Base-by-base conservation (phyloP, 2,329 filamentous ascomycete species). In the Pseudogymnoascus sp. region DNA sequence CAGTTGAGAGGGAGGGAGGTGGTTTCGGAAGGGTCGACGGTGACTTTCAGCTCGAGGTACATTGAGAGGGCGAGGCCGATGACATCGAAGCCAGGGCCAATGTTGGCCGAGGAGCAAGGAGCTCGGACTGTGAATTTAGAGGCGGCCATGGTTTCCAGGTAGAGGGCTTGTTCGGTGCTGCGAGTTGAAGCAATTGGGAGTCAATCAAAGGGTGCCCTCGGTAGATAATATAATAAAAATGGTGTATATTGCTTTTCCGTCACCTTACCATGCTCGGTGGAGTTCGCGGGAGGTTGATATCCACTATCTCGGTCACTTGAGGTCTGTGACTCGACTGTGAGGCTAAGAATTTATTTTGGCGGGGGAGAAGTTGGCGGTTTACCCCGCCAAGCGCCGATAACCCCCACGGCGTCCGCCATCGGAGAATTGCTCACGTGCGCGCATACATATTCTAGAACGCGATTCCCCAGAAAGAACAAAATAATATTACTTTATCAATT, bases 81-180 rank as follows among this genome's bases (percentile, higher is more conserved):
- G 71, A 97, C 93, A 80, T 99, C 93, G 81, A 97, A 99, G 65
- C 93, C 93, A 60, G 93, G 93, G 69, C 91, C 93, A 74, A 97
- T 97, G 81, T 97, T 97, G 78, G 93, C 93, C 66, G 93, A 97
- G 66, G 93, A 97, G 79, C 91, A 96, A 68, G 93, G 93, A 66
- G 91, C 91, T 78, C 83, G 86, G 81, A 92, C 90, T 69, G 83
- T 79, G 76, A 89, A 88, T 60, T 60, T 60, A 36, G 54, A 60
- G 54, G 54, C 36, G 31, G 54, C 29, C 54, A 60, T 60, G 29
- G 29, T 60, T 6, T 51, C 5, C 3, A 29, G 6, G 45, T 51
- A 29, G 45, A 51, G 45, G 14, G 45, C 3, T 26, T 29, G 45
- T 21, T 51, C 45, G 21, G 45, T 51, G 45, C 10, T 51, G 45